These are phyloP conservation scores for Fusarium sp. DNA, from an alignment of 2,329 filamentous ascomycete species.

Conservation along the genomic window DNA sequence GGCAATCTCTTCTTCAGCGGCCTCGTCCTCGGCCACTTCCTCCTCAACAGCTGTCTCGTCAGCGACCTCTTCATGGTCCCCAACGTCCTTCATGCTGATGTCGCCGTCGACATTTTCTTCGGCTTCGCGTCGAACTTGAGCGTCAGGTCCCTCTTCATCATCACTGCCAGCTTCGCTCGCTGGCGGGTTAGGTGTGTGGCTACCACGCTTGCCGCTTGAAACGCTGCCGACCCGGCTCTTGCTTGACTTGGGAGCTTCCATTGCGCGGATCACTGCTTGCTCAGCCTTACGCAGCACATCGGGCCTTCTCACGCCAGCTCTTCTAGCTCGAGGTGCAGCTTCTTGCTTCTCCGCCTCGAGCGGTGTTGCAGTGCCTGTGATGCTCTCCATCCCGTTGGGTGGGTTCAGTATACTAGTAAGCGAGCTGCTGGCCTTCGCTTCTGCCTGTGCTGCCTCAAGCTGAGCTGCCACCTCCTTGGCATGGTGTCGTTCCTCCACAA, in stretches of 20 bases:
- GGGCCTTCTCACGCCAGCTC: conserved; percentile 61
- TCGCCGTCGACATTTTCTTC: conserved; percentile 45
- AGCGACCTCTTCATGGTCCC: conserved; percentile 44
- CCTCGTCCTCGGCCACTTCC: conserved; percentile 43
- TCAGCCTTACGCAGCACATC: conserved; percentile 72
- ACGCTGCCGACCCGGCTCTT: conserved; percentile 63
- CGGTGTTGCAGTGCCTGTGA: conserved; percentile 48
- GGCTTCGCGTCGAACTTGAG: conserved; percentile 50
- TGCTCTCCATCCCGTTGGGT: conserved; percentile 52
- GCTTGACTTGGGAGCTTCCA: conserved; percentile 60
- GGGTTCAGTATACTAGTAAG: conserved; percentile 57
- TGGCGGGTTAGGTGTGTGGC: conserved; percentile 50
- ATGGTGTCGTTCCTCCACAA: conserved; percentile 58
- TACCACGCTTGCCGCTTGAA: conserved; percentile 60
- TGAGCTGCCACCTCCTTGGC: conserved; percentile 55
- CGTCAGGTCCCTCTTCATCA: conserved; percentile 56
- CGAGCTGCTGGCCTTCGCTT: conserved; percentile 48
- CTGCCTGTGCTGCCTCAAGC: conserved; percentile 48
- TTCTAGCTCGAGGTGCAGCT: conserved; percentile 52
- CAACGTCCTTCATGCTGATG: conserved; percentile 58
- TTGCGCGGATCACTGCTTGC: conserved; percentile 62
- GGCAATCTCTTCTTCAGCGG: conserved; percentile 41
- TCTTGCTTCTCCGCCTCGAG: conserved; percentile 55
- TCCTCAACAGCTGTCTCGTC: conserved; percentile 41
- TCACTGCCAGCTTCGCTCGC: conserved; percentile 50